Base-by-base conservation (phyloP, 345 rosid genomes). In the Isatis tinctoria region DNA sequence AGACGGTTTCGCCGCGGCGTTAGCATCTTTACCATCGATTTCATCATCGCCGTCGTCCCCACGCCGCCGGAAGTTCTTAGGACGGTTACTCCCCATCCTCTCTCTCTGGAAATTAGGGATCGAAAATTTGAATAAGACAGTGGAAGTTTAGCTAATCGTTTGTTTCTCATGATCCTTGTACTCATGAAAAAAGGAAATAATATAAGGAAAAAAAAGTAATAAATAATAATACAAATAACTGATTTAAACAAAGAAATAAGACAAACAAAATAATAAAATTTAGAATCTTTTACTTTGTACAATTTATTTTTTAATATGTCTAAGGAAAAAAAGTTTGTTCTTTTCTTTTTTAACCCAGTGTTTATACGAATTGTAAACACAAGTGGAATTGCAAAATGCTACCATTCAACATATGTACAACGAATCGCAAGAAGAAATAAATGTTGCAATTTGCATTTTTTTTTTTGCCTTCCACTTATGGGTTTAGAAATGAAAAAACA, bases 51-150 rank as follows among this genome's bases (percentile, higher is more conserved):
- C 83, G 40, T 84, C 87, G 70, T 83, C 87, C 2, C 79, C 83
- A 1, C 97, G 90, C 41, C 95, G 95, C 74, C 98, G 93, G 81
- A 91, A 91, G 74, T 91, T 94, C 69, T 78, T 80, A 67, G 82
- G 74, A 79, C 92, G 87, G 54, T 80, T 74, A 54, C 75, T 80
- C 81, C 85, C 86, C 90, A 88, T 92, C 20, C 56, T 41, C 41
- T 69, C 54, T 60, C 57, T 51, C 32, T 51, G 2, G 32, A 28
- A 51, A 51, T 51, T 51, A 51, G 57, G 45, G 32, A 51, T 51
- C 57, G 57, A 24, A 13, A 10, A 5, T 51, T 49, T 51, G 16
- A 51, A 24, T 2, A 8, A 8, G 35, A 35, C 1, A 8, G 36
- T 33, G 2, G 2, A 35, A 35, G 8, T 35, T 35, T 35, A 4